These are phyloP conservation scores for Gaeumannomyces tritici DNA, from an alignment of 2,329 filamentous ascomycete genomes.

Conservation along the genomic window DNA sequence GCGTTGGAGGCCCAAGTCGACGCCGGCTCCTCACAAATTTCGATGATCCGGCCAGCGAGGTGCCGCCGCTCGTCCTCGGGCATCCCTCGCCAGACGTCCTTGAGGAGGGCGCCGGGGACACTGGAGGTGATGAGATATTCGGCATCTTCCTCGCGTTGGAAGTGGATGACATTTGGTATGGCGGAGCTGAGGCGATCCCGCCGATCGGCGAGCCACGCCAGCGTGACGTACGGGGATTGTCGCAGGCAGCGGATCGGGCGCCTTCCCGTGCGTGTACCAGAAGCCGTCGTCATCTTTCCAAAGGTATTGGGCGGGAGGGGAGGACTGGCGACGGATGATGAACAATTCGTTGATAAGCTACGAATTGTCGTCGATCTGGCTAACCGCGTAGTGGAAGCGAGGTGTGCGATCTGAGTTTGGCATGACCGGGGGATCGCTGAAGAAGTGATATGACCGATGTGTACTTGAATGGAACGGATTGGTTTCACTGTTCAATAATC, in stretches of 20 bases:
- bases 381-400: conserved; percentile 8
- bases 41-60: conserved; percentile 3
- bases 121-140: not conserved
- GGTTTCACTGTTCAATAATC: too few species aligned
- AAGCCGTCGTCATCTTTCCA: conserved; percentile 6
- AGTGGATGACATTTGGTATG: not conserved
- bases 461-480: too few species aligned
- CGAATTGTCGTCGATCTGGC: conserved; percentile 8
- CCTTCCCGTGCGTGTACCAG: conserved; percentile 6
- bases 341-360: conserved; percentile 9
- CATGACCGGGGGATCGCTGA: too few species aligned
- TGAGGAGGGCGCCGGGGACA: conserved; percentile 7
- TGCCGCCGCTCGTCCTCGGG: conserved; percentile 1
- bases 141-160: not conserved
- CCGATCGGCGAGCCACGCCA: not conserved
- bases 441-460: too few species aligned
- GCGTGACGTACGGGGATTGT: not conserved
- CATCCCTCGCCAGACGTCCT: conserved; percentile 9
- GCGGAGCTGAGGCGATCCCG: not conserved
- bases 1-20: not conserved
- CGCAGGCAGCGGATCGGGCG: conserved; percentile 4
- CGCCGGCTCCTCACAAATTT: conserved; percentile 3
- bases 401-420: not conserved
- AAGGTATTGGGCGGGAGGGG: not conserved
- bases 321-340: conserved; percentile 1